Conservation (phyloP, 2,329 filamentous ascomycete genomes). For the Sporothrix globosa region DNA sequence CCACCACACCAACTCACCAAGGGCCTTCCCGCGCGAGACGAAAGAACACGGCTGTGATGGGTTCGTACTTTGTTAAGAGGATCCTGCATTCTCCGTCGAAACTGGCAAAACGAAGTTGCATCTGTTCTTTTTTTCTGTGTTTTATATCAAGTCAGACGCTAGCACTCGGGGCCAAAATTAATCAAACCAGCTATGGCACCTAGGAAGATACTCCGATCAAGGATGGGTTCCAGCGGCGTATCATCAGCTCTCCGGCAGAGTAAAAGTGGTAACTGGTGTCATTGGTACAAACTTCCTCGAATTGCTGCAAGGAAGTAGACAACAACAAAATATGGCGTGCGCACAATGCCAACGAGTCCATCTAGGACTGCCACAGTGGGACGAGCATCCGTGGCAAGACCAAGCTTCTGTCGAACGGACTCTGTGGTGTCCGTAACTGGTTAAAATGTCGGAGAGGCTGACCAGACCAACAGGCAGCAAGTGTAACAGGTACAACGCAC, state of each 20-base stretch:
- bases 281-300: not conserved
- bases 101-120: too few species aligned
- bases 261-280: not conserved
- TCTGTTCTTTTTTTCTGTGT: too few species aligned
- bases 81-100: not conserved
- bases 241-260: not conserved
- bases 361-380: too few species aligned
- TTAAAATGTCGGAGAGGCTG: not conserved
- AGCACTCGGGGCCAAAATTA: not conserved
- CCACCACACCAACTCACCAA: too few species aligned
- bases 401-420: not conserved
- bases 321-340: not conserved
- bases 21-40: not conserved
- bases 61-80: not conserved
- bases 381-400: not conserved
- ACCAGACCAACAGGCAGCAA: not conserved
- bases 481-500: not conserved
- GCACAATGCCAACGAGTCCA: not conserved
- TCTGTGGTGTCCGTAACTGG: not conserved
- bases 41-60: not conserved
- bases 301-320: not conserved
- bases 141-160: not conserved
- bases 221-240: constrained; percentile 8
- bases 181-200: not conserved
- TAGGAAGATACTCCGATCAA: not conserved